Evolutionary conservation across 2,329 filamentous ascomycete genomes (phyloP).

Genomic region (Sporothrix inflata): DNA sequence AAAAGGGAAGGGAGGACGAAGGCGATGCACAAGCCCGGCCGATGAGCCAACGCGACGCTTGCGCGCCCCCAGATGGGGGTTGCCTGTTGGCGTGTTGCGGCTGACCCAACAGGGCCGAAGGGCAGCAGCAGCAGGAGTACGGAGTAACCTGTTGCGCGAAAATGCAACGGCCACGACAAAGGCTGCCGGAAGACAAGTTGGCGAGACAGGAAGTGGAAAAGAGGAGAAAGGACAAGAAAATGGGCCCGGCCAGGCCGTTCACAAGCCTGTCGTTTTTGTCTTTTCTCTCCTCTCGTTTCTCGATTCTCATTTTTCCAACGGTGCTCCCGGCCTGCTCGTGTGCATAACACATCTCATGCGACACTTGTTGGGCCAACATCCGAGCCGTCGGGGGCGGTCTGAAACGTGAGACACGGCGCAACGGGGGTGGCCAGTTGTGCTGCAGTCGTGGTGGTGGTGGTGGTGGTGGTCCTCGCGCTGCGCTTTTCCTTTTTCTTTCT

Average conservation of each 20-base stretch:
- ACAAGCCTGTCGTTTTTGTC: not conserved
- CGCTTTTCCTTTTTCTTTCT: not conserved
- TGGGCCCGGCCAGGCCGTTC: not conserved
- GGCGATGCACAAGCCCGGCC: conserved; percentile 3
- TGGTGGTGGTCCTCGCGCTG: not conserved
- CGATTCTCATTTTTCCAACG: not conserved
- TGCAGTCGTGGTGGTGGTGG: not conserved
- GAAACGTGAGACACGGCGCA: conserved; percentile 33
- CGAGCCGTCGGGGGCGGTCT: conserved; percentile 32
- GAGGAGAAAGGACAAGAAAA: not conserved
- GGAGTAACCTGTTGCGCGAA: conserved; percentile 2
- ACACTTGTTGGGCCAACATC: conserved; percentile 27
- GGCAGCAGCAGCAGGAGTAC: not conserved
- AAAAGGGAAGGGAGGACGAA: not conserved
- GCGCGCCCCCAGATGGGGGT: not conserved
- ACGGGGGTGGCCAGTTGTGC: conserved; percentile 18
- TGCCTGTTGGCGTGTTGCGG: conserved; percentile 9
- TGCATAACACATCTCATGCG: conserved; percentile 22
- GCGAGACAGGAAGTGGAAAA: not conserved
- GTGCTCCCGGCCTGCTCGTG: not conserved
- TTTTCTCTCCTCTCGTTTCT: not conserved
- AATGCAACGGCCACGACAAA: conserved; percentile 11
- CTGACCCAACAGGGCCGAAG: conserved; percentile 10
- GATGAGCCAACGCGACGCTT: conserved; percentile 1
- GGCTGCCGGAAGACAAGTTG: not conserved